Conservation (phyloP, 345 rosid species). For the Angophora floribunda region DNA sequence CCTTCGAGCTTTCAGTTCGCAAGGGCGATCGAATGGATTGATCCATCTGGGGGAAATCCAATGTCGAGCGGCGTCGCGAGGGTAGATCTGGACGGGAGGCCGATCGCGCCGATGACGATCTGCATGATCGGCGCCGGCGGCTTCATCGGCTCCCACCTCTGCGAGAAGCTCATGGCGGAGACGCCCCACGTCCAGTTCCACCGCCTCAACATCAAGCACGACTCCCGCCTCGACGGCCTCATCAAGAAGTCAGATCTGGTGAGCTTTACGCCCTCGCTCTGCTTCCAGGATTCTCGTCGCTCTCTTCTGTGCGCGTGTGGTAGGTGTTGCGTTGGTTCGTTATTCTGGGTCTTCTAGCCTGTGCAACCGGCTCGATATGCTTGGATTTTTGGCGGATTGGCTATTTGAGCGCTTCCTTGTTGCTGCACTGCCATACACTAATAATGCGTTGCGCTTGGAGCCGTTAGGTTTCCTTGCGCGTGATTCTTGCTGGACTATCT, state of each 20-base stretch:
- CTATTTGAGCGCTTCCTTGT: neutral
- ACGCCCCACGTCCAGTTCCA: conserved; percentile 97
- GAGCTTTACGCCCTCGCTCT: neutral
- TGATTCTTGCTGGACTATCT: neutral
- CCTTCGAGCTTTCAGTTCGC: no score
- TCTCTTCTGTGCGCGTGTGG: neutral
- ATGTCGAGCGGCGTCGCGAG: conserved; percentile 16
- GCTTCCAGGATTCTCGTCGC: no score
- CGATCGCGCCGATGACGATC: conserved; percentile 65
- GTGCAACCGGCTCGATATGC: neutral
- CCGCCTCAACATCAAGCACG: conserved; percentile 90
- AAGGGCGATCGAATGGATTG: neutral
- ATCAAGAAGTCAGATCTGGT: conserved; percentile 98
- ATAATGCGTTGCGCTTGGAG: neutral
- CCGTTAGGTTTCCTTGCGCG: no score
- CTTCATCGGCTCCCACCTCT: conserved; percentile 93
- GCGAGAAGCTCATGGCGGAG: conserved; percentile 71
- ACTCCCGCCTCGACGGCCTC: conserved; percentile 90
- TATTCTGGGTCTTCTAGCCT: neutral
- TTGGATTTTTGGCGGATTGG: neutral
- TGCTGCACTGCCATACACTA: neutral
- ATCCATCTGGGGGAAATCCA: neutral
- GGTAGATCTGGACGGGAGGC: conserved; percentile 72
- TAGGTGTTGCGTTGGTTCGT: neutral
- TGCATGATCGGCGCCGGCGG: conserved; percentile 99